Conservation (phyloP, 352 stramenopile species). For the Phytophthora podocarpi region DNA sequence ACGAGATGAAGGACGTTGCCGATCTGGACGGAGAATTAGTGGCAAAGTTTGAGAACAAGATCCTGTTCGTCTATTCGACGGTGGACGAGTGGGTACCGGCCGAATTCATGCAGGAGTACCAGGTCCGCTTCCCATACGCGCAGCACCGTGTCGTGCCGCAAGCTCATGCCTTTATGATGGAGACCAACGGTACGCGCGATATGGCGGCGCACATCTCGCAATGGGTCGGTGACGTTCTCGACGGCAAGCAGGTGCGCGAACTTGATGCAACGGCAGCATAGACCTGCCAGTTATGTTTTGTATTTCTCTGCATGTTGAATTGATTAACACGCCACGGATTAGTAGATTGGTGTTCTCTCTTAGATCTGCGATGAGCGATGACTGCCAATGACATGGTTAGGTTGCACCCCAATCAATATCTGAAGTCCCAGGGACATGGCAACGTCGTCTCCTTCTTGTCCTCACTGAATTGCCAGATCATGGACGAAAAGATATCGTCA, state of each 20-base stretch:
- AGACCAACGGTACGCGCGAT: slow-evolving; percentile 56
- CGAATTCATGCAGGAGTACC: slow-evolving; percentile 61
- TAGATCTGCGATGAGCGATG: background rate
- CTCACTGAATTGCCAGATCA: slow-evolving; percentile 29
- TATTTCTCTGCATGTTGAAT: slow-evolving; percentile 9
- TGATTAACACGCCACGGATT: background rate
- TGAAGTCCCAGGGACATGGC: slow-evolving; percentile 29
- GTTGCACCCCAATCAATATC: slow-evolving; percentile 14
- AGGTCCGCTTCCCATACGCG: slow-evolving; percentile 49
- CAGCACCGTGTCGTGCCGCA: slow-evolving; percentile 59
- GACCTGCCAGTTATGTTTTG: background rate
- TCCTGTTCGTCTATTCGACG: slow-evolving; percentile 71
- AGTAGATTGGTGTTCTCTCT: background rate
- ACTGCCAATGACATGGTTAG: background rate
- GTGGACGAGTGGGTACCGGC: slow-evolving; percentile 72
- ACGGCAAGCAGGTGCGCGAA: slow-evolving; percentile 27
- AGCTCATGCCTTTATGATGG: slow-evolving; percentile 84
- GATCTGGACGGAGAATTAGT: slow-evolving; percentile 55
- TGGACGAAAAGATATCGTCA: slow-evolving; percentile 31
- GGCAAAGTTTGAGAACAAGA: slow-evolving; percentile 49
- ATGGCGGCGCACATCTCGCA: slow-evolving; percentile 69
- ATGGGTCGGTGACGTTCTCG: slow-evolving; percentile 53
- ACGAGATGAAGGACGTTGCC: slow-evolving; percentile 63
- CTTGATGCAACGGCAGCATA: slow-evolving; percentile 23
- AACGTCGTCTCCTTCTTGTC: slow-evolving; percentile 9